Evolutionary conservation across 352 stramenopile species (phyloP).

Genomic region (Globisporangium parvum): DNA sequence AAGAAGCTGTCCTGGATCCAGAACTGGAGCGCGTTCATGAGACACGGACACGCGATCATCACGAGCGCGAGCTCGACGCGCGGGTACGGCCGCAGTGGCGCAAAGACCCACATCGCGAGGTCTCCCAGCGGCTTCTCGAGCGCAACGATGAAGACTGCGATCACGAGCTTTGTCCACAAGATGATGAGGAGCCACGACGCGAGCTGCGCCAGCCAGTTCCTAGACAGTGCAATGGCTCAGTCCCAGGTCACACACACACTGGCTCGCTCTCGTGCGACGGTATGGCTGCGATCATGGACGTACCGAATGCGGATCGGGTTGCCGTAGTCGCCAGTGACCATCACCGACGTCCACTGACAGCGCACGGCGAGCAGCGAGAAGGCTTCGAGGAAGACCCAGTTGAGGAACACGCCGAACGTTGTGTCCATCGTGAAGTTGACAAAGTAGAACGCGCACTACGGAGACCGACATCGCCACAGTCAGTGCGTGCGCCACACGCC

Average conservation of each 20-base stretch:
- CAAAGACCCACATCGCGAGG: constrained; percentile 62
- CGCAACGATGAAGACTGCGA: constrained; percentile 64
- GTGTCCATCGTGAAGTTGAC: constrained; percentile 87
- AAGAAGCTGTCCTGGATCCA: constrained; percentile 89
- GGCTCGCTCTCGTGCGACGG: neutral
- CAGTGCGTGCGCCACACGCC: neutral
- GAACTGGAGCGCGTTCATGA: constrained; percentile 88
- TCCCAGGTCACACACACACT: too few relatives aligned
- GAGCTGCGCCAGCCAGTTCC: constrained; percentile 69
- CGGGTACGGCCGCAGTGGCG: constrained; percentile 55
- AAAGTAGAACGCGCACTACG: constrained; percentile 83
- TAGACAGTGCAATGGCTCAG: constrained; percentile 1
- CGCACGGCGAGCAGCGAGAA: constrained; percentile 47
- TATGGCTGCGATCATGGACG: constrained; percentile 2
- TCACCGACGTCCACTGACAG: constrained; percentile 52
- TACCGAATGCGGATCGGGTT: constrained; percentile 46
- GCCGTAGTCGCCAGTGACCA: constrained; percentile 78
- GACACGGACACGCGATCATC: constrained; percentile 84
- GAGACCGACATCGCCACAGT: neutral
- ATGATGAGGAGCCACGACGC: constrained; percentile 80
- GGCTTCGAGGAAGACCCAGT: constrained; percentile 67
- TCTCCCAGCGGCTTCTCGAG: constrained; percentile 59
- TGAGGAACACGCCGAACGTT: constrained; percentile 79
- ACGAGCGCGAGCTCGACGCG: constrained; percentile 74
- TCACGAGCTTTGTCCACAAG: constrained; percentile 71